Base-by-base conservation (phyloP, 257 asterid genomes). In the Solanum arcanum region DNA sequence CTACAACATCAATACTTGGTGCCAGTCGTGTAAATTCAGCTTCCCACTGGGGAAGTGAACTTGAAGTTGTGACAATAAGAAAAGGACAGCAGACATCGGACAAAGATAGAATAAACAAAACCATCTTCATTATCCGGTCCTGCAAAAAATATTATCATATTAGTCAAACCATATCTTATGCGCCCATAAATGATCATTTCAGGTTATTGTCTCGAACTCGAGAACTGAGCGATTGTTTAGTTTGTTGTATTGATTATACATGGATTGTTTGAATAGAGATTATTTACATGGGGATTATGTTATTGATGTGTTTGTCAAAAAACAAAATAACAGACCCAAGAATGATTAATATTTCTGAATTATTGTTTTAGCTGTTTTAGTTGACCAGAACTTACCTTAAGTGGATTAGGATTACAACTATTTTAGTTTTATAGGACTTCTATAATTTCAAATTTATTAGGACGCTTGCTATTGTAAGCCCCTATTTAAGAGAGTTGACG, bases 1-100 rank as follows among this genome's bases (percentile, higher is more conserved):
- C 94, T 83, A 93, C 92, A 88, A 93, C 90, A 90, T 94, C 91
- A 83, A 93, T 72, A n/a, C 93, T 93, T 73, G 96, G 96, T 84
- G 90, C 94, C 92, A 92, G 70, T 49, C 88, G 91, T 81, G 85
- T 90, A 86, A 95, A 94, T 84, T 91, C 94, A 86, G 93, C 93
- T 92, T 94, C 95, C 98, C 98, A 94, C 62, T 60, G 91, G 84
- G 92, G 87, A 81, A 91, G 84, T 56, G 91, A 88, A 76, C 89
- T 60, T 29, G 92, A 84, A 78, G 93, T 64, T 49, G 95, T 88
- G 87, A 92, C 87, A 83, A 94, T 72, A 52, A 94, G 95, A 90
- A 94, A 90, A 89, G 98, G 94, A 90, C 86, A 76, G 90, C 88
- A 88, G 31, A 56, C 88, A 84, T 90, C 92, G 29, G 89, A 86